Evolutionary conservation across 805 yeast species (phyloP).

Genomic region (Teunomyces pallodes): DNA sequence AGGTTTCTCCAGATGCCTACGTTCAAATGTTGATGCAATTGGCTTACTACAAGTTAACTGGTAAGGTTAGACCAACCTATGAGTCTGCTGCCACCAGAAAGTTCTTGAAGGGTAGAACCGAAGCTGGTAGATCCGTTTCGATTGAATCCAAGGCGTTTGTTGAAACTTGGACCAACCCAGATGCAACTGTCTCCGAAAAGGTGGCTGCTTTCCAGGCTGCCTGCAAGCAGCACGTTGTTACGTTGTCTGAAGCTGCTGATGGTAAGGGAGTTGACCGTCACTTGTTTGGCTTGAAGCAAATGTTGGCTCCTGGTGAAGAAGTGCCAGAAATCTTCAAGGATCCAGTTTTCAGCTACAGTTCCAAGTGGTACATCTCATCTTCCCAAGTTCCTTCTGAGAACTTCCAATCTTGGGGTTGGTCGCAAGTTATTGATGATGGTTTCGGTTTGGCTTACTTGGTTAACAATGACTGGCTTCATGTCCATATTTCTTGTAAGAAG

Average conservation of each 20-base stretch:
- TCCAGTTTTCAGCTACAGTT: constrained; percentile 71
- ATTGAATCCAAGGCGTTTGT: constrained; percentile 68
- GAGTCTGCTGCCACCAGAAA: constrained; percentile 95
- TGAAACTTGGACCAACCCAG: constrained; percentile 63
- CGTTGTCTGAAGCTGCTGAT: constrained; percentile 71
- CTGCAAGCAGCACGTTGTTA: constrained; percentile 67
- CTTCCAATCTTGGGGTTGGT: constrained; percentile 93
- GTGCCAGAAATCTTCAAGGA: constrained; percentile 72
- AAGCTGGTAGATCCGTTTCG: constrained; percentile 85
- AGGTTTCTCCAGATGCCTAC: constrained; percentile 89
- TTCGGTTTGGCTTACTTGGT: constrained; percentile 93
- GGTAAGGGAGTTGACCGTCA: constrained; percentile 95
- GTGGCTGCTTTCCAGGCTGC: constrained; percentile 70
- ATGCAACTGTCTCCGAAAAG: constrained; percentile 52
- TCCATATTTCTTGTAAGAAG: constrained; percentile 77
- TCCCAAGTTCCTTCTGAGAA: constrained; percentile 80
- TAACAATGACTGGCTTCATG: constrained; percentile 78
- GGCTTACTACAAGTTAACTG: constrained; percentile 81
- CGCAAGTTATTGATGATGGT: constrained; percentile 92
- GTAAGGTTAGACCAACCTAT: constrained; percentile 83
- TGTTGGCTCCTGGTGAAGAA: constrained; percentile 55
- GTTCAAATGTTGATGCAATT: constrained; percentile 89
- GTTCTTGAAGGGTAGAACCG: constrained; percentile 88
- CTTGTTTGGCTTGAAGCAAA: constrained; percentile 80
- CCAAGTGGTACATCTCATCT: constrained; percentile 83